Conservation (phyloP, 2,329 filamentous ascomycete genomes). For the Calonectria hawksworthii region DNA sequence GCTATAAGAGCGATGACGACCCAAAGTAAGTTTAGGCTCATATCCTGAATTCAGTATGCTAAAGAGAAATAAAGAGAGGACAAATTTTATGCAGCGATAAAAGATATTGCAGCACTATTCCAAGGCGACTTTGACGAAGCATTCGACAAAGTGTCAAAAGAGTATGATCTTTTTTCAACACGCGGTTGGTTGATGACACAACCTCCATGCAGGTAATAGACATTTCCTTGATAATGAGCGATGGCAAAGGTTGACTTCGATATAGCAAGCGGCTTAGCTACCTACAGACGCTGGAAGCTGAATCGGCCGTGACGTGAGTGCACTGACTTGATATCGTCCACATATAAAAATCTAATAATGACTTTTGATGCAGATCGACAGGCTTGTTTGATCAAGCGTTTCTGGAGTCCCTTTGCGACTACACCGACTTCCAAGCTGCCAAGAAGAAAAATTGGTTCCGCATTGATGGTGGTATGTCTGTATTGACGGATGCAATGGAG, state of each 20-base stretch:
- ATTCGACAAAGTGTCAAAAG: neutral
- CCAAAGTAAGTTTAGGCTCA: neutral
- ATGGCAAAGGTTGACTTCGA: too few species aligned
- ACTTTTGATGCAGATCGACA: slow-evolving; percentile 18
- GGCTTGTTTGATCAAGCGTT: slow-evolving; percentile 32
- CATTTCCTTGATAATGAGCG: neutral
- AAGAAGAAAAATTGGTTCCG: slow-evolving; percentile 19
- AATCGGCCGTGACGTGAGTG: slow-evolving; percentile 24
- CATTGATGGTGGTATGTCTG: slow-evolving; percentile 34
- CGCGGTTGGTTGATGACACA: slow-evolving; percentile 28
- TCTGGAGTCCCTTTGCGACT: slow-evolving; percentile 28
- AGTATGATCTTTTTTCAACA: slow-evolving; percentile 21
- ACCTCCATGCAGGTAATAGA: neutral
- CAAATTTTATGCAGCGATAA: neutral
- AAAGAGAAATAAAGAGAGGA: neutral
- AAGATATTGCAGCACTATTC: neutral
- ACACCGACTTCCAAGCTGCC: slow-evolving; percentile 29
- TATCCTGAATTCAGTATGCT: neutral
- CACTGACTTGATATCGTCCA: neutral
- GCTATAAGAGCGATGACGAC: neutral
- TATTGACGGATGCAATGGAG: slow-evolving; percentile 31
- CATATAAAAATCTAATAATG: neutral
- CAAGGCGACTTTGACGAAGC: slow-evolving; percentile 2
- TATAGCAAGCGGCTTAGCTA: slow-evolving; percentile 12
- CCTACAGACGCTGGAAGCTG: slow-evolving; percentile 16